Percentiles rank a stretch among this genome's conserved stretches.
phyloP scores from a whole-genome alignment of 805 yeast species.

The Vanderwaltozyma yarrowii region DNA sequence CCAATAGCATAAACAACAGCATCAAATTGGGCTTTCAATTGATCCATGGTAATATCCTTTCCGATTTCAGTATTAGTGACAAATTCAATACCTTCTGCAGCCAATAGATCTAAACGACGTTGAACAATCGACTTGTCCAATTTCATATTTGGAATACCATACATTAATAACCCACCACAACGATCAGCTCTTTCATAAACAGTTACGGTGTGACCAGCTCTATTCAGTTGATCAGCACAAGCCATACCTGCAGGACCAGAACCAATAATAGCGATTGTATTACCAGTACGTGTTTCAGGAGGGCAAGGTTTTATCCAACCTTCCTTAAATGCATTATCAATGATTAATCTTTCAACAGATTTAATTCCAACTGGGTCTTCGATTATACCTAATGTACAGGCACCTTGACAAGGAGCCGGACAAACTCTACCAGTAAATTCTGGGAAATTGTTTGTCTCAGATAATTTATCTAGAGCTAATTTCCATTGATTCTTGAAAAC shows the following conservation, averaged over 20 bases:
- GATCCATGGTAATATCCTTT: constrained; percentile 65
- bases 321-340: constrained; percentile 90
- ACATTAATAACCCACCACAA: constrained; percentile 95
- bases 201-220: constrained; percentile 87
- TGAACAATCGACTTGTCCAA: constrained; percentile 86
- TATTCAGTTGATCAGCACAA: constrained; percentile 92
- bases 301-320: constrained; percentile 91
- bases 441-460: constrained; percentile 97
- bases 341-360: constrained; percentile 90
- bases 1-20: constrained; percentile 92
- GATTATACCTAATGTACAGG: constrained; percentile 86
- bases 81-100: constrained; percentile 81
- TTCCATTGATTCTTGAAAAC: constrained; percentile 93
- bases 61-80: constrained; percentile 74
- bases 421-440: constrained; percentile 97
- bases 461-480: constrained; percentile 80
- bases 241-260: constrained; percentile 98
- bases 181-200: constrained; percentile 92
- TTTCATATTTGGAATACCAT: constrained; percentile 99
- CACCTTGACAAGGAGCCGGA: constrained; percentile 99
- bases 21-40: constrained; percentile 53
- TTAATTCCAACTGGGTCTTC: constrained; percentile 95
- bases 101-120: constrained; percentile 84
- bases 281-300: constrained; percentile 75
- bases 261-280: constrained; percentile 77